Base-by-base conservation (phyloP, 164 flowering plant genomes). In the Hamamelis virginiana region DNA sequence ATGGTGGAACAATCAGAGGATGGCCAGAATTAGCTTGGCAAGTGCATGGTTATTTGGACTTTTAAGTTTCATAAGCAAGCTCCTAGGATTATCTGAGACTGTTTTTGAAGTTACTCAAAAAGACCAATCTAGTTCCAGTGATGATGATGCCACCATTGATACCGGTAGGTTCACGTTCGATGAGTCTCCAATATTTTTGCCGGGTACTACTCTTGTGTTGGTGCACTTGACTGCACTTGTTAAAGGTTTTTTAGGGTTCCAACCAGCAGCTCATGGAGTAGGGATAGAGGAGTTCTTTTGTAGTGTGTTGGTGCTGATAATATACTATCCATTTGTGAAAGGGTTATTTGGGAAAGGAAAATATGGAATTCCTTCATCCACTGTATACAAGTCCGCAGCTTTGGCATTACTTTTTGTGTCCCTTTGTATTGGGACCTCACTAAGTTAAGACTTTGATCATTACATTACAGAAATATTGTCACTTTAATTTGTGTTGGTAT, bases 1-100 rank as follows among this genome's bases (percentile, higher is more conserved):
- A n/a, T 88, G 92, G 91, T 90, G 88, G 89, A 83, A 82, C 70
- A 72, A 67, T 65, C 80, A 80, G 16, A 73, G 80, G 57, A 82
- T 82, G 80, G 9, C 3, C 8, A 75, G 84, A 73, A 78, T 88
- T n/a, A 57, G 0, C 15, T 23, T 82, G 0, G 22, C 65, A 2
- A 77, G 75, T 6, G 76, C 87, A n/a, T 80, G 84, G 77, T 58
- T 82, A 1, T 83, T 85, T 51, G 86, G 87, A 0, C 1, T 79
- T 23, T 3, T 80, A 1, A 66, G 67, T 27, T 75, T 71, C 0
- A 1, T 75, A 1, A 67, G 76, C 1, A 87, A 90, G 77, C 71
- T 83, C 4, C n/a, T 84, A 16, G 77, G 86, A 4, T 3, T 85
- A 25, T 80, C 86, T 0, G 81, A 85, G 27, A 77, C 83, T 1